phyloP scores from a whole-genome alignment of 1,139 yeast genomes.

The Candida mesenterica region DNA sequence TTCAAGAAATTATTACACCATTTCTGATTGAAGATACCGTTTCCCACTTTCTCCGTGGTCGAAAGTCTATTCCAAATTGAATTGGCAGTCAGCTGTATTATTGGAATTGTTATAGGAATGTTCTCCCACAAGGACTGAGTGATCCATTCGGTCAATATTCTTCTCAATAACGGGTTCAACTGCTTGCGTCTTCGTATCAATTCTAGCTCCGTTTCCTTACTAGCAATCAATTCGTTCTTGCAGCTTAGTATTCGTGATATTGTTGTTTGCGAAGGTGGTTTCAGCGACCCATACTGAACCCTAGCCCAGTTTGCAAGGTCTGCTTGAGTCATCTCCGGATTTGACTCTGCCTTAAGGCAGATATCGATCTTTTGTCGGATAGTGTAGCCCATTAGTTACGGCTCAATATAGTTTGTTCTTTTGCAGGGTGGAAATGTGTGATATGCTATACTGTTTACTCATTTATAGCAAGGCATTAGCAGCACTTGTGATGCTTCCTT shows the following conservation, averaged over 20 bases:
- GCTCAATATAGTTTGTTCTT: background rate
- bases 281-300: constrained; percentile 47
- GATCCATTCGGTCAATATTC: constrained; percentile 65
- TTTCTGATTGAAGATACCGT: constrained; percentile 61
- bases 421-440: no score
- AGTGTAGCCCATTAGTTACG: constrained; percentile 49
- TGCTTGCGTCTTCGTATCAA: constrained; percentile 55
- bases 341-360: constrained; percentile 63
- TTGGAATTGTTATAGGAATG: constrained; percentile 63
- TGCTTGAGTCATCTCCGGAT: constrained; percentile 67
- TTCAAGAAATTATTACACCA: constrained; percentile 63
- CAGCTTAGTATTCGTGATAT: constrained; percentile 60
- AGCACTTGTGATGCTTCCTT: no score
- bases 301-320: constrained; percentile 68
- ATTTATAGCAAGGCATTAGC: no score
- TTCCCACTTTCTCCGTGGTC: constrained; percentile 53
- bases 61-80: constrained; percentile 65
- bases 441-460: no score
- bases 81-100: constrained; percentile 61
- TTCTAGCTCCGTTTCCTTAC: constrained; percentile 57
- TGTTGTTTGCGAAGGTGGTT: constrained; percentile 66
- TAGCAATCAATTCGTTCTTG: constrained; percentile 56
- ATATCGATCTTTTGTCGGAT: constrained; percentile 66
- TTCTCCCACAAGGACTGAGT: constrained; percentile 68
- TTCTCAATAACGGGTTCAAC: constrained; percentile 54